A percentile compares a stretch with the other conserved stretches of the same genome.
phyloP scores from a whole-genome alignment of 108 stramenopile species.

The Halocafeteria seosinensis region DNA sequence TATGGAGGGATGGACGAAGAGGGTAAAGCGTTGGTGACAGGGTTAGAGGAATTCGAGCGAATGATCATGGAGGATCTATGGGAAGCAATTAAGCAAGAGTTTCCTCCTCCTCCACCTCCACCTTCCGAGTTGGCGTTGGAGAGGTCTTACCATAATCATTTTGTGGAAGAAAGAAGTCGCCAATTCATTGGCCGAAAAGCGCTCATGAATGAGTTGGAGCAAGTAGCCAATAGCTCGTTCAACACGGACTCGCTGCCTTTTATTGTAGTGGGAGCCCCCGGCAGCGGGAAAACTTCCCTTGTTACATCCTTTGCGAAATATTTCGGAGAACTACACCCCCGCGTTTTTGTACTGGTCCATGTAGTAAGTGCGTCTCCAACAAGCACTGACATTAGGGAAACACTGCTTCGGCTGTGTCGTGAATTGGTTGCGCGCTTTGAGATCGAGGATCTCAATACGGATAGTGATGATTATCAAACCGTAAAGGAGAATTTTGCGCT shows the following conservation, averaged over 20 bases:
- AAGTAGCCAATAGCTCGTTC: neutral
- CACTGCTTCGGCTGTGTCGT: neutral
- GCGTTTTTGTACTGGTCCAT: neutral
- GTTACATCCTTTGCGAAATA: neutral
- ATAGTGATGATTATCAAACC: neutral
- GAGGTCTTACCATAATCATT: neutral
- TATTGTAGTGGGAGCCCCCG: neutral
- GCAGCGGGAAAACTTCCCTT: neutral
- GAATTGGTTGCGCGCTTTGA: neutral
- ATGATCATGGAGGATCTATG: neutral
- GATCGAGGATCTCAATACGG: neutral
- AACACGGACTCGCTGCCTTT: neutral
- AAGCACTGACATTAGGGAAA: neutral
- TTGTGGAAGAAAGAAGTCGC: neutral
- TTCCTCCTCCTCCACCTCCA: conserved; percentile 2
- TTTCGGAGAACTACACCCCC: neutral
- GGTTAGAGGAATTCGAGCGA: neutral
- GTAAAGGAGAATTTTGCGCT: neutral
- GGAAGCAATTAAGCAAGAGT: neutral
- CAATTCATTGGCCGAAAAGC: neutral
- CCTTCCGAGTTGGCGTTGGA: neutral
- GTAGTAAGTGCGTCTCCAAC: neutral
- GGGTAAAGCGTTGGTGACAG: neutral
- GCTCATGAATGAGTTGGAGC: neutral
- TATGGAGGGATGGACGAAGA: conserved; percentile 5